A percentile compares a stretch with the other conserved stretches of the same genome.
Evolutionary conservation across 1,284 basidiomycete species (phyloP).

Genomic region (Earliella scabrosa): DNA sequence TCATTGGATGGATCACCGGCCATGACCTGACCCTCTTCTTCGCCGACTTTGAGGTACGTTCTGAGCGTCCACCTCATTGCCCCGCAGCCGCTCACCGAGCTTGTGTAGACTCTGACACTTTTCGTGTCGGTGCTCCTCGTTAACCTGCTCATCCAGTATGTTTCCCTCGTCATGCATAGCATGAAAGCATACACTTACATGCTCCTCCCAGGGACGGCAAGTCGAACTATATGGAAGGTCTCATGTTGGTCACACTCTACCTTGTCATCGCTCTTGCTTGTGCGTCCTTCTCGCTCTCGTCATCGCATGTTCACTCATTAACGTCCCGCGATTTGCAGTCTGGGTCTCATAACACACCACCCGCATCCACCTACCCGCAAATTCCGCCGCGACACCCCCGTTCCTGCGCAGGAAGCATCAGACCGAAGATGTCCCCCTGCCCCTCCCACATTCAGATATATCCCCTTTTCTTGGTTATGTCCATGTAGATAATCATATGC

Average conservation of each 20-base stretch:
- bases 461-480: not conserved
- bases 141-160: conserved; percentile 78
- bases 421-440: too few species aligned
- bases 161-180: conserved; percentile 15
- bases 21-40: conserved; percentile 87
- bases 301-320: not conserved
- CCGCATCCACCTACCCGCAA: not conserved
- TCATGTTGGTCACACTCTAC: conserved; percentile 54
- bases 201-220: conserved; percentile 65
- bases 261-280: conserved; percentile 38
- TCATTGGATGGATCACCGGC: conserved; percentile 81
- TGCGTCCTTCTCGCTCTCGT: conserved; percentile 17
- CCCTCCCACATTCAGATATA: too few species aligned
- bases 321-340: conserved; percentile 25
- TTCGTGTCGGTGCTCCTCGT: conserved; percentile 88
- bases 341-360: conserved; percentile 35
- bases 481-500: not conserved
- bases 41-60: conserved; percentile 73
- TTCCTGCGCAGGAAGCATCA: not conserved
- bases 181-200: not conserved
- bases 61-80: not conserved
- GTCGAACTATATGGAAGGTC: conserved; percentile 88
- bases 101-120: conserved; percentile 78
- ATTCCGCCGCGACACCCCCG: conserved; percentile 18
- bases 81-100: too few species aligned